These are phyloP conservation scores for Apiotrichum laibachii DNA, from an alignment of 1,284 basidiomycete species.

Conservation along the genomic window DNA sequence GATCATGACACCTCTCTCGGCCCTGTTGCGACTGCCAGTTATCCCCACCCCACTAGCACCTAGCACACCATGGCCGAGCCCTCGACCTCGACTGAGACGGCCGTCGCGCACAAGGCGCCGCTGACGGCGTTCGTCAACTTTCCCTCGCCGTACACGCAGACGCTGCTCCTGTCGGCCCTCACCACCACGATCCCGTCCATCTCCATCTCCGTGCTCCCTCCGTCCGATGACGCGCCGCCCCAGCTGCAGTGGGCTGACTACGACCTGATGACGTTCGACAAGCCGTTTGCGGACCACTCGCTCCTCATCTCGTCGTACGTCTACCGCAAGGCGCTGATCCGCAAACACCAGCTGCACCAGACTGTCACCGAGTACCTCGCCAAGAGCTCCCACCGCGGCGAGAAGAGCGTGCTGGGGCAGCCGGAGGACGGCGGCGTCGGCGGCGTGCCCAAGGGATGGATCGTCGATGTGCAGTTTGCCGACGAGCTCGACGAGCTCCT, in stretches of 20 bases:
- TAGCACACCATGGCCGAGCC: background rate
- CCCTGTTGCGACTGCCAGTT: background rate
- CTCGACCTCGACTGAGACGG: no score
- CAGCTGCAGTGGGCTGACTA: slow-evolving; percentile 57
- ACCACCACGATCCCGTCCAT: slow-evolving; percentile 40
- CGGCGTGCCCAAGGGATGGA: slow-evolving; percentile 78
- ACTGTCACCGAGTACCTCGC: slow-evolving; percentile 70
- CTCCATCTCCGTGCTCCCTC: slow-evolving; percentile 33
- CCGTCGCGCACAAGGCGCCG: slow-evolving; percentile 8
- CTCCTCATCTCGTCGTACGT: slow-evolving; percentile 80
- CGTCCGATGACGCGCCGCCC: slow-evolving; percentile 36
- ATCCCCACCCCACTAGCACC: background rate
- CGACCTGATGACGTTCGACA: slow-evolving; percentile 74
- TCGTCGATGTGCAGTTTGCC: slow-evolving; percentile 82
- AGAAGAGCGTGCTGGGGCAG: slow-evolving; percentile 13
- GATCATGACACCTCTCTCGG: no score
- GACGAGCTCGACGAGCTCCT: slow-evolving; percentile 96
- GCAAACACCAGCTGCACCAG: slow-evolving; percentile 87
- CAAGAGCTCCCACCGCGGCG: slow-evolving; percentile 58
- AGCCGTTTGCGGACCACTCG: slow-evolving; percentile 54
- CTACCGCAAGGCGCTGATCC: slow-evolving; percentile 87
- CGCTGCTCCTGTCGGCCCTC: slow-evolving; percentile 66
- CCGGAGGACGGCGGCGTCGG: slow-evolving; percentile 21
- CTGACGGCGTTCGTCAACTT: slow-evolving; percentile 64
- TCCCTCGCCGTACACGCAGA: slow-evolving; percentile 72